Evolutionary conservation across 768 basidiomycete species (phyloP), one percentile per base, ranked within the genome.

Genomic region (Cystobasidiopsis lactophilus): DNA sequence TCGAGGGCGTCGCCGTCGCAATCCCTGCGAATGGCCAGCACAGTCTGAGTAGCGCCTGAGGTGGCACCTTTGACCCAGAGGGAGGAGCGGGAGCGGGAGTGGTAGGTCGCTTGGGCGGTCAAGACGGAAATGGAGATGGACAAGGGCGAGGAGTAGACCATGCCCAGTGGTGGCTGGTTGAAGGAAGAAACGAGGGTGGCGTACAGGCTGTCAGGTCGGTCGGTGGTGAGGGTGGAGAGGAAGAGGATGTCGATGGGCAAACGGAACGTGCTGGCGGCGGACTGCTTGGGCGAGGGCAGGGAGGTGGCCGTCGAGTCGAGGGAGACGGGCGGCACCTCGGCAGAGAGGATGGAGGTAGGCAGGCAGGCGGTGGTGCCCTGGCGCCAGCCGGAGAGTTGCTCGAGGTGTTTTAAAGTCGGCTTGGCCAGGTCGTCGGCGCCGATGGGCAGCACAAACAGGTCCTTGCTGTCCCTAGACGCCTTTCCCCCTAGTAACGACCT

Each of bases 11-110:
- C 93, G 2, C 75, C 75, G 68, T 98, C 93, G 66, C 93, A 98
- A 66, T 98, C 93, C 21, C 77, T 64, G 27, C 77, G 75, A 61
- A 98, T 85, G 59, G 74, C 73, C 29, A 85, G 69, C 52, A 98
- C 75, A 18, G 83, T 76, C 62, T 98, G 93, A 2, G 81, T 84
- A 16, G 91, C 81, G 14, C 91, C 91, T 16, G 85, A 89, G 0
- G 88, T 89, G 69, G 85, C 89, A 16, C 93, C 93, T 65, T 98
- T 98, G 48, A 82, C 72, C 93, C 93, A 98, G 30, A 96, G 70
- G 16, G 89, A 89, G 62, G 91, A 85, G 64, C 84, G 86, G 0
- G 59, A 60, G 55, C 93, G 77, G 19, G 89, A 95, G 64, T 95
- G 88, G 65, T 98, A 98, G 13, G 91, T 80, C 16, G 93, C 93